Base-by-base conservation (phyloP, 345 rosid species). In the Hevea brasiliensis region DNA sequence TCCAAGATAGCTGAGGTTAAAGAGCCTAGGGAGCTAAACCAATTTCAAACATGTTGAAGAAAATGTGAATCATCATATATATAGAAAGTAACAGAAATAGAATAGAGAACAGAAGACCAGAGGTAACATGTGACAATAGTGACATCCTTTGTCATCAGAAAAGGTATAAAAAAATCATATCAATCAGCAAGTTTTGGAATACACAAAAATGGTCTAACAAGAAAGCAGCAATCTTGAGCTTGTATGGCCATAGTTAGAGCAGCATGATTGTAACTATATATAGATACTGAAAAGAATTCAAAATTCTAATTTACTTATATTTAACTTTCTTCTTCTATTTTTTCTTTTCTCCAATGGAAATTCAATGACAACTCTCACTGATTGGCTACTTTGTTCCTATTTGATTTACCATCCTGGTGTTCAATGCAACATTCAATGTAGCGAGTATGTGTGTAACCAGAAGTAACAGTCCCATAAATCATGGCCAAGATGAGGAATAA, bases 141-240 rank as follows among this genome's bases (percentile, higher is more conserved):
- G 13, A 10, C 42, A 53, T 15, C 65, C 58, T 40, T 65, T 57
- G 53, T 63, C 7, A 58, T 56, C 18, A n/a, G 13, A 35, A 18
- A 29, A 17, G 24, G 41, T 55, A 45, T 29, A 55, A 27, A 55
- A 44, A 67, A 56, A 58, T 50, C 21, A 50, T 50, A 61, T 64
- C 56, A 41, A 42, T 26, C 61, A n/a, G 68, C 26, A 37, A 72
- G 67, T 80, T 85, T 81, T 79, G 75, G 67, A 69, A 58, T 56
- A 74, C 37, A 61, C 21, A 26, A 26, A 32, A 56, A 65, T 32
- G 74, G 68, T 62, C 54, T 47, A 74, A 65, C 57, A 50, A 50
- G 72, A 70, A 70, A 63, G 59, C 58, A 70, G 40, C 54, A 47
- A 29, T 60, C 27, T 21, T 42, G 18, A 55, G 64, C 47, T 75